Conservation (phyloP, 768 basidiomycete species). For the Amanita thiersii region DNA sequence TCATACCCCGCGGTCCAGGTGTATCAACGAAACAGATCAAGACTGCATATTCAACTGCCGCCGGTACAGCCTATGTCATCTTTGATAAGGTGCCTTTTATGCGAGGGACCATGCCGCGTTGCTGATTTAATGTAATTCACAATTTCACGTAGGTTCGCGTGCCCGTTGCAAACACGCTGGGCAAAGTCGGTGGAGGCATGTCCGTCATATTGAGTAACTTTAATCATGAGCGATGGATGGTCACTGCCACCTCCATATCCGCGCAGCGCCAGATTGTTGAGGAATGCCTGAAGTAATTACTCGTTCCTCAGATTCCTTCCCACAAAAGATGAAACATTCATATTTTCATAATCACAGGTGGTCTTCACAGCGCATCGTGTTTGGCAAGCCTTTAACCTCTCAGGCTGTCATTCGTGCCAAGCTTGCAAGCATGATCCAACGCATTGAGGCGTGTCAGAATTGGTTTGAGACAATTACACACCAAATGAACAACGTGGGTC, state of each 20-base stretch:
- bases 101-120: background rate
- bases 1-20: constrained; percentile 62
- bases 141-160: constrained; percentile 47
- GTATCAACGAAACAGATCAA: constrained; percentile 86
- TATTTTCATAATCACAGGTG: constrained; percentile 40
- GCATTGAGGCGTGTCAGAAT: constrained; percentile 76
- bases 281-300: constrained; percentile 74
- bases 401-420: constrained; percentile 88
- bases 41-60: constrained; percentile 86
- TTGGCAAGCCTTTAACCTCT: constrained; percentile 76
- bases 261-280: constrained; percentile 80
- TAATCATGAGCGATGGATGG: constrained; percentile 90
- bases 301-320: background rate
- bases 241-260: constrained; percentile 58
- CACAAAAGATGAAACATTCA: constrained; percentile 8
- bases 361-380: constrained; percentile 83
- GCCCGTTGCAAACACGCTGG: constrained; percentile 82
- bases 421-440: constrained; percentile 84
- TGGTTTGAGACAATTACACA: constrained; percentile 89
- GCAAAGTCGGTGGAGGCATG: constrained; percentile 78
- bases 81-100: constrained; percentile 68
- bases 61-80: constrained; percentile 82
- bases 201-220: constrained; percentile 79
- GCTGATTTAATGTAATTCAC: background rate
- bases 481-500: constrained; percentile 81